Evolutionary conservation across 768 basidiomycete genomes (phyloP).

Genomic region (Macrolepiota fuliginosa): DNA sequence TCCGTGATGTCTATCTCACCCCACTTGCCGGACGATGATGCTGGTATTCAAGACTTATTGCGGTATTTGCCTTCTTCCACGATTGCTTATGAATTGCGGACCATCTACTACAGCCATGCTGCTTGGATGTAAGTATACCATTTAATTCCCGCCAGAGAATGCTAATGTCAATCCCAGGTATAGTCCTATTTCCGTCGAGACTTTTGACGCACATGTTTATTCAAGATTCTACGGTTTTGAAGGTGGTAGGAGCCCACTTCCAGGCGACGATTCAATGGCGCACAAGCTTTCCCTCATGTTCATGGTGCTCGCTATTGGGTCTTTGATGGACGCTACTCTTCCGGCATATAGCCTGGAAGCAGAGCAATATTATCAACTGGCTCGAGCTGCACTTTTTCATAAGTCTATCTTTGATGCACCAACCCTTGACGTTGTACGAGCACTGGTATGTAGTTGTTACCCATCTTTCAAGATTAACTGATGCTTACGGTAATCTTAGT

Average conservation of each 20-base stretch:
- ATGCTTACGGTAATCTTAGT: slow-evolving; percentile 30
- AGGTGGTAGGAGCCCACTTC: slow-evolving; percentile 36
- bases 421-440: slow-evolving; percentile 63
- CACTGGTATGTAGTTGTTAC: slow-evolving; percentile 48
- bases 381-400: too few species aligned
- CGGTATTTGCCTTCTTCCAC: slow-evolving; percentile 69
- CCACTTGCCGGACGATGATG: slow-evolving; percentile 36
- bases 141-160: not conserved
- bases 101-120: slow-evolving; percentile 61
- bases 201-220: slow-evolving; percentile 60
- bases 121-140: slow-evolving; percentile 55
- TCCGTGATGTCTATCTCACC: slow-evolving; percentile 61
- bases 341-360: slow-evolving; percentile 63
- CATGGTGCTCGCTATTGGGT: slow-evolving; percentile 64
- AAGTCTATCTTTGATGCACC: slow-evolving; percentile 64
- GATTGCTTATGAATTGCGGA: slow-evolving; percentile 55
- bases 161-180: slow-evolving; percentile 42
- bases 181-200: slow-evolving; percentile 56
- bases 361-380: slow-evolving; percentile 68
- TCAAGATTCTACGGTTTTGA: slow-evolving; percentile 47
- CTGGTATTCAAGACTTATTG: slow-evolving; percentile 54
- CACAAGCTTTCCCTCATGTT: slow-evolving; percentile 64
- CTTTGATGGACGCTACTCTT: slow-evolving; percentile 53
- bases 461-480: not conserved
- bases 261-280: slow-evolving; percentile 46